A percentile compares a stretch with the other conserved stretches of the same genome.
Conservation (phyloP, 2,329 filamentous ascomycete genomes). For the Diaporthe amygdali region DNA sequence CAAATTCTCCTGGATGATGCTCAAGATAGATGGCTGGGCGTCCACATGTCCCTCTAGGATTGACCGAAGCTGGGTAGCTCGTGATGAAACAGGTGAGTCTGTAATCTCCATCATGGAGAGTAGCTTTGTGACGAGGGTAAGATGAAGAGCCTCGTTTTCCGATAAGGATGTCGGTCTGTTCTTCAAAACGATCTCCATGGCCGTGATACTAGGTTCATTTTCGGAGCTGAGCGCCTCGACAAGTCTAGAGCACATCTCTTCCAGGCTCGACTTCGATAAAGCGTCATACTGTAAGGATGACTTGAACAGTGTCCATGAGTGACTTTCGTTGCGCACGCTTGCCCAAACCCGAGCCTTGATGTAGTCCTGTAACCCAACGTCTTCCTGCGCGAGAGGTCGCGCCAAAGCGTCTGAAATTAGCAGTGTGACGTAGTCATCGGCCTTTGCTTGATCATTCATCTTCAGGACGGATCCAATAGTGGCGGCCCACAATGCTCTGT, state of each 20-base stretch:
- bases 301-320: constrained; percentile 53
- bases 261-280: constrained; percentile 41
- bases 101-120: constrained; percentile 59
- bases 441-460: constrained; percentile 34
- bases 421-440: constrained; percentile 42
- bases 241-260: constrained; percentile 36
- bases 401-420: constrained; percentile 54
- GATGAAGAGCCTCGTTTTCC: constrained; percentile 49
- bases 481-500: constrained; percentile 48
- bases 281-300: constrained; percentile 49
- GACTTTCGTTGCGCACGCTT: constrained; percentile 39
- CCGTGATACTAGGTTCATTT: constrained; percentile 42
- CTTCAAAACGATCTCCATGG: constrained; percentile 54
- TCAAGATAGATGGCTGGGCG: constrained; percentile 50
- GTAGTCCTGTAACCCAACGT: constrained; percentile 51
- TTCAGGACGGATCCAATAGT: constrained; percentile 49
- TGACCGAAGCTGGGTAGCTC: constrained; percentile 47
- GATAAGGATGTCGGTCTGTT: constrained; percentile 50
- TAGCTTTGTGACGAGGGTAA: constrained; percentile 57
- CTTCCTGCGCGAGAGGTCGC: constrained; percentile 42
- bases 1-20: constrained; percentile 61
- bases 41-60: constrained; percentile 50
- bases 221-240: constrained; percentile 30
- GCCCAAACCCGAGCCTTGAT: constrained; percentile 47
- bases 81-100: constrained; percentile 43